These are phyloP conservation scores for Thamnidium elegans DNA, from an alignment of 192 early-diverging fungal genomes.

Conservation along the genomic window DNA sequence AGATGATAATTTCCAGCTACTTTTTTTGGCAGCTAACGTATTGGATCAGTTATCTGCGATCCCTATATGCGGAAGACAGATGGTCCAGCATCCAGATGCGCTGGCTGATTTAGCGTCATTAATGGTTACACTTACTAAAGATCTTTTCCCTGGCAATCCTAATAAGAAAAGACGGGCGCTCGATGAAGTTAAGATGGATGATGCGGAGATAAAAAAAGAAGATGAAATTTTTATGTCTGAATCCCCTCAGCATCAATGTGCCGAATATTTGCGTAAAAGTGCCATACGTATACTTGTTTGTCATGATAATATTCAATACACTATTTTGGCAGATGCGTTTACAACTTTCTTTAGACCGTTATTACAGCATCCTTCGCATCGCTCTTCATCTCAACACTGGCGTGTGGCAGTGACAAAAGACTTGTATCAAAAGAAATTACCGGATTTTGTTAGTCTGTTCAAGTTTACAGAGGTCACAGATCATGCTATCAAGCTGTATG, in stretches of 20 bases:
- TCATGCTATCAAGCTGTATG: conserved; percentile 11
- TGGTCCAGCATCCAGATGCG: neutral
- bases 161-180: too few relatives aligned
- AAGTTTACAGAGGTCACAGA: conserved; percentile 7
- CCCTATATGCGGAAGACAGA: conserved; percentile 2
- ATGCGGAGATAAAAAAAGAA: neutral
- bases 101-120: neutral
- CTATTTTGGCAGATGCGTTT: neutral
- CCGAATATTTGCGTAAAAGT: neutral
- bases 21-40: neutral
- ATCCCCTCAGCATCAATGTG: neutral
- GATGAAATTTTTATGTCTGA: neutral
- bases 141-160: too few relatives aligned
- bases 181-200: too few relatives aligned
- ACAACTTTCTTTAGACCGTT: neutral
- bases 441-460: neutral
- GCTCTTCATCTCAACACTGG: neutral
- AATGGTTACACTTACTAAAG: neutral
- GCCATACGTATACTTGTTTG: neutral
- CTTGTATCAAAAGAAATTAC: neutral
- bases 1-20: neutral
- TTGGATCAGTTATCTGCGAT: conserved; percentile 1
- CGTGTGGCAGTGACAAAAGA: neutral
- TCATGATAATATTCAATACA: conserved; percentile 3
- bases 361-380: neutral